These are phyloP conservation scores for Blastobotrys indianensis DNA, from an alignment of 1,139 yeast genomes.

Conservation along the genomic window DNA sequence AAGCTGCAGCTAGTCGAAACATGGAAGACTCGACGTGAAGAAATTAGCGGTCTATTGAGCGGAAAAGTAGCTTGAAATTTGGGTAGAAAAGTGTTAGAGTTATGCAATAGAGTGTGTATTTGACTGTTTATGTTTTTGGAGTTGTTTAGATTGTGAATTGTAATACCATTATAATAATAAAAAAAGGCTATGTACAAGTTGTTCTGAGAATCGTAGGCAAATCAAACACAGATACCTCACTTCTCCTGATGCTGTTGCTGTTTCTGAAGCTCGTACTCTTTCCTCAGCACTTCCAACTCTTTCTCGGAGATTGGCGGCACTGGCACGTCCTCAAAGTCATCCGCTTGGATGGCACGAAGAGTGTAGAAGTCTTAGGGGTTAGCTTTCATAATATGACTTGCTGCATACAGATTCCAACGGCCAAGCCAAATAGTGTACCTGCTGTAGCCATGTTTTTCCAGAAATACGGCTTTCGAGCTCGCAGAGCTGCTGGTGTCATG, in stretches of 20 bases:
- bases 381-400: not conserved
- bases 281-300: slow-evolving; percentile 57
- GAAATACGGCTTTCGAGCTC: slow-evolving; percentile 85
- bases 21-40: slow-evolving; percentile 31
- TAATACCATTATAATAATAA: not conserved
- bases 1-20: slow-evolving; percentile 30
- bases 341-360: slow-evolving; percentile 62
- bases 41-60: slow-evolving; percentile 25
- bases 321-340: slow-evolving; percentile 86
- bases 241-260: not conserved
- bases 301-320: slow-evolving; percentile 84
- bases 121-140: not conserved
- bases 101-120: not conserved
- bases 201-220: not conserved
- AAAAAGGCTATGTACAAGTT: not conserved
- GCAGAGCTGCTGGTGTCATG: slow-evolving; percentile 88
- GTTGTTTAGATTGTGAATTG: not conserved
- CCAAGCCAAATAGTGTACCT: slow-evolving; percentile 51
- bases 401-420: slow-evolving; percentile 55
- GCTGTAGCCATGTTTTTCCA: slow-evolving; percentile 66
- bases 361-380: slow-evolving; percentile 46
- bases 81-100: not conserved
- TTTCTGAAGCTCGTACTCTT: slow-evolving; percentile 16
- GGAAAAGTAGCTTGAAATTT: slow-evolving; percentile 9
- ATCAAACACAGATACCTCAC: not conserved